A percentile compares a stretch with the other conserved stretches of the same genome.
phyloP scores from a whole-genome alignment of 257 asterid genomes.

The Lavandula angustifolia region DNA sequence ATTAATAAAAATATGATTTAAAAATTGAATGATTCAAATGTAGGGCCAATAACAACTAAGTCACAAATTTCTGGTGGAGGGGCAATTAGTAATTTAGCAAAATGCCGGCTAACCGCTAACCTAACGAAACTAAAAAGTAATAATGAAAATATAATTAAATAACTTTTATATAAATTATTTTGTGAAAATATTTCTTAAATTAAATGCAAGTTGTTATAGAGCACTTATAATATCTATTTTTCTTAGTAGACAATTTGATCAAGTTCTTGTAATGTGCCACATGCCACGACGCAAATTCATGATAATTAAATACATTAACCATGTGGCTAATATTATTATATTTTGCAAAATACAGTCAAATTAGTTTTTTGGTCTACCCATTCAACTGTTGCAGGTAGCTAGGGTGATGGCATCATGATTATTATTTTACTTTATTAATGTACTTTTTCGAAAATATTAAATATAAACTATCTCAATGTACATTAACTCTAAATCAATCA shows the following conservation, averaged over 20 bases:
- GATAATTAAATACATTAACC: neutral
- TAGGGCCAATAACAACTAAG: constrained; percentile 28
- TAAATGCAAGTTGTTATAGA: neutral
- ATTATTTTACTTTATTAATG: too few relatives aligned
- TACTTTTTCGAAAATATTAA: too few relatives aligned
- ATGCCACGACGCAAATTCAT: neutral
- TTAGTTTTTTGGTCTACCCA: constrained; percentile 6
- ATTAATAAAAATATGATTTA: too few relatives aligned
- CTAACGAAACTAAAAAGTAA: constrained; percentile 22
- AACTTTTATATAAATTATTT: neutral
- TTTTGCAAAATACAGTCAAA: neutral
- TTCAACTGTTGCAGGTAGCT: constrained; percentile 13
- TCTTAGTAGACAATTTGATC: neutral
- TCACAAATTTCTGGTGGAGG: constrained; percentile 12
- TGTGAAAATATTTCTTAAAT: neutral
- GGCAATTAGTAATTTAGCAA: neutral
- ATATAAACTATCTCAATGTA: too few relatives aligned
- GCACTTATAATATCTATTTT: neutral
- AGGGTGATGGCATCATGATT: too few relatives aligned
- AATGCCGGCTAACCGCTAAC: constrained; percentile 24
- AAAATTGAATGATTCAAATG: neutral
- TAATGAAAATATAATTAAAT: too few relatives aligned
- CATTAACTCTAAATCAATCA: too few relatives aligned
- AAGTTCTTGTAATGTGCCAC: constrained; percentile 4
- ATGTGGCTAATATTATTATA: neutral